A percentile compares a stretch with the other conserved stretches of the same genome.
These are phyloP conservation scores for Gonium pectorale DNA, from an alignment of 139 green algal species.

Conservation along the genomic window DNA sequence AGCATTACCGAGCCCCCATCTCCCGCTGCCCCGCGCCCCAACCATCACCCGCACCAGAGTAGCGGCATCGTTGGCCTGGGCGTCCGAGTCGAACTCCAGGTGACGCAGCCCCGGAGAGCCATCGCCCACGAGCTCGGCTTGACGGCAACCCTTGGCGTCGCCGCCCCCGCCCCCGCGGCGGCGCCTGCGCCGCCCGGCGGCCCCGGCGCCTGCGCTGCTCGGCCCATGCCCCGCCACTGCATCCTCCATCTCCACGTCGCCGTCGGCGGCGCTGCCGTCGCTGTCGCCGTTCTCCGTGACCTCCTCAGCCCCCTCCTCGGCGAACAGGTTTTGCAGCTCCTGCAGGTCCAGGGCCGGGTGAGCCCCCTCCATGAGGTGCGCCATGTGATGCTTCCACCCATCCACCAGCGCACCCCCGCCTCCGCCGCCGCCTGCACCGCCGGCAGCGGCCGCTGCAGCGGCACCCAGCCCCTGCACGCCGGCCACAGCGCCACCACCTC, in stretches of 20 bases:
- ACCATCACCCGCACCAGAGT: background rate
- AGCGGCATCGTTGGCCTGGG: background rate
- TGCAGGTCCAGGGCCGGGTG: background rate
- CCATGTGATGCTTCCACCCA: too few relatives aligned
- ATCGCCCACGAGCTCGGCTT: background rate
- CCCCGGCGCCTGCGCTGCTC: background rate
- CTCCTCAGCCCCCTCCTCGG: background rate
- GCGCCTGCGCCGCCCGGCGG: background rate
- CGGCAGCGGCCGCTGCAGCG: background rate
- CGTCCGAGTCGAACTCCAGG: conserved; percentile 24
- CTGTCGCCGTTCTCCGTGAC: background rate
- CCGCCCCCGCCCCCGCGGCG: background rate
- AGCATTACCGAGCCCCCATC: too few relatives aligned
- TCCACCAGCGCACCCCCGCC: too few relatives aligned
- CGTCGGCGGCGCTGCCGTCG: background rate
- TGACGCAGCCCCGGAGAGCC: conserved; percentile 2
- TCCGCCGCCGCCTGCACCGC: too few relatives aligned
- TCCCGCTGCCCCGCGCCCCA: too few relatives aligned
- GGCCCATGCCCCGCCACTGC: background rate
- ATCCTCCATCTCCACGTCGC: background rate
- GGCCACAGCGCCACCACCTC: background rate
- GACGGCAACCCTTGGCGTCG: background rate
- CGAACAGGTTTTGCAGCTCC: background rate
- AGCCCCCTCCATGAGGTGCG: too few relatives aligned
- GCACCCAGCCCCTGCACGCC: background rate